These are phyloP conservation scores for Phytophthora uliginosa DNA, from an alignment of 352 stramenopile species.

Conservation along the genomic window DNA sequence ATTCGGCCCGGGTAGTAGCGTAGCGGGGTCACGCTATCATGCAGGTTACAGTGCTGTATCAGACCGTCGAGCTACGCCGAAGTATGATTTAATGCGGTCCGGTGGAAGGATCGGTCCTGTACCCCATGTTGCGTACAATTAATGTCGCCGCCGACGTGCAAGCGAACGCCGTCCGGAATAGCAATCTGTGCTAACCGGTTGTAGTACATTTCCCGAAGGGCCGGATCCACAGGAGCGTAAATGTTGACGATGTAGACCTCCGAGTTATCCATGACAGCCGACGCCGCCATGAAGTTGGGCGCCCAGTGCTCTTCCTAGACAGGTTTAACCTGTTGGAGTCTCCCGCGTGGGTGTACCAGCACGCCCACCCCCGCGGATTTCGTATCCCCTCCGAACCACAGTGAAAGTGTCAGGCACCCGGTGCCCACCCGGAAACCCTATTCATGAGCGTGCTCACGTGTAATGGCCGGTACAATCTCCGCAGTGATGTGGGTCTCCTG, in stretches of 20 bases:
- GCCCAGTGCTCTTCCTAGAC: not conserved
- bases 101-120: too few species aligned
- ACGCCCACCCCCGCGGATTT: not conserved
- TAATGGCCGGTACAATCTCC: not conserved
- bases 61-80: too few species aligned
- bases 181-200: not conserved
- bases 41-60: too few species aligned
- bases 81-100: too few species aligned
- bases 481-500: not conserved
- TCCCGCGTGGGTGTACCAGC: not conserved
- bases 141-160: not conserved
- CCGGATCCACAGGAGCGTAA: not conserved
- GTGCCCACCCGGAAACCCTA: not conserved
- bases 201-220: not conserved
- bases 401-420: not conserved
- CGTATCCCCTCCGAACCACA: not conserved
- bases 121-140: not conserved
- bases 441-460: not conserved
- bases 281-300: not conserved
- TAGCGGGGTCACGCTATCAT: too few species aligned
- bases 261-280: not conserved
- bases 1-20: too few species aligned
- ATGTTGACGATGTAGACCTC: not conserved
- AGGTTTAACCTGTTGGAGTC: not conserved
- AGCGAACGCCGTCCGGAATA: not conserved